phyloP scores from a whole-genome alignment of 2,329 filamentous ascomycete genomes.

The Cladobotryum protrusum region DNA sequence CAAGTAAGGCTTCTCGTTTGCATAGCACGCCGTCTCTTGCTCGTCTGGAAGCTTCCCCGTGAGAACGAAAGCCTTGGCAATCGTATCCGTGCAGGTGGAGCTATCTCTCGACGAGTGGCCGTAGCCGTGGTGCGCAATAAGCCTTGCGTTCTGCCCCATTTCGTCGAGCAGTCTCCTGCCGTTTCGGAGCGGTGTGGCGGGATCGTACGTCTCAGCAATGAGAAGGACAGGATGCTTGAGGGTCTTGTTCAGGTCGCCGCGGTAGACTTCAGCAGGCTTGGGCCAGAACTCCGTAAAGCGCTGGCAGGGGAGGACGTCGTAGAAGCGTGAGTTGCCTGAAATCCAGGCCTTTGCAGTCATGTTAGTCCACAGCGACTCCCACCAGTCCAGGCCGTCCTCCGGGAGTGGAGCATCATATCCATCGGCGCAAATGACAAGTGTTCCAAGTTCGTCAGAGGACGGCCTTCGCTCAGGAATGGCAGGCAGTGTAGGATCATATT shows the following conservation, averaged over 20 bases:
- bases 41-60: conserved; percentile 34
- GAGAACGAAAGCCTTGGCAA: conserved; percentile 35
- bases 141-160: conserved; percentile 42
- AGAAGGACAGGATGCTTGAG: conserved; percentile 40
- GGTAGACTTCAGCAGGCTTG: conserved; percentile 39
- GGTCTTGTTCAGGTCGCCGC: conserved; percentile 38
- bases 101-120: conserved; percentile 41
- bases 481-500: conserved; percentile 34
- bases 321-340: conserved; percentile 42
- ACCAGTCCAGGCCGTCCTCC: conserved; percentile 36
- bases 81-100: conserved; percentile 39
- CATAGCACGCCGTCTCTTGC: conserved; percentile 39
- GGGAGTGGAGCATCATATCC: conserved; percentile 37
- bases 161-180: conserved; percentile 37
- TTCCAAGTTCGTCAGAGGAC: conserved; percentile 32
- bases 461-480: conserved; percentile 22
- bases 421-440: conserved; percentile 41
- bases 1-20: conserved; percentile 42
- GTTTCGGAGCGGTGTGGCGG: conserved; percentile 44
- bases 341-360: conserved; percentile 42
- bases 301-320: conserved; percentile 38
- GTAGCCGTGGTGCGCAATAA: conserved; percentile 45
- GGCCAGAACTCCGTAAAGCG: conserved; percentile 42
- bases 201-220: conserved; percentile 44
- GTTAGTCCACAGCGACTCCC: conserved; percentile 39